Conservation (phyloP, 306 rosid species). For the Quercus cerris region DNA sequence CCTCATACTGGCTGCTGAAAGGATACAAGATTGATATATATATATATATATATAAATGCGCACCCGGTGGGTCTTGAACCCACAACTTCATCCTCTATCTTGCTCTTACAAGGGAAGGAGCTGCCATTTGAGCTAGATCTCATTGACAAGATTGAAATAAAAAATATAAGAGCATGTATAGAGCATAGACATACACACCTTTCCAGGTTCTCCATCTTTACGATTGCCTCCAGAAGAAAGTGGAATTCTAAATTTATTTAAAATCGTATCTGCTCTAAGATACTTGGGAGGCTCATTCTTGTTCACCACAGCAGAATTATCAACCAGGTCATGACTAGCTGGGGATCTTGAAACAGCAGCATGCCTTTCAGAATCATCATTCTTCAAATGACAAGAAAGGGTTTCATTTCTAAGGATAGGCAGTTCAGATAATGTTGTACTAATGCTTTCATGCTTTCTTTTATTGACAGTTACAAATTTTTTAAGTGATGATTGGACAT, state of each 20-base stretch:
- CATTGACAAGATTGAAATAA: not conserved
- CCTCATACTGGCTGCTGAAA: not conserved
- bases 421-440: conserved; percentile 70
- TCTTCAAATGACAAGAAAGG: conserved; percentile 37
- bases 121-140: no score
- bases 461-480: conserved; percentile 68
- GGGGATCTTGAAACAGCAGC: conserved; percentile 34
- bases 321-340: conserved; percentile 26
- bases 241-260: conserved; percentile 32
- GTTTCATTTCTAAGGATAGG: conserved; percentile 71
- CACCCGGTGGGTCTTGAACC: no score
- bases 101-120: no score
- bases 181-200: conserved; percentile 43
- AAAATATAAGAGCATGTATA: not conserved
- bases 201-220: conserved; percentile 30
- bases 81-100: no score
- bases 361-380: conserved; percentile 34
- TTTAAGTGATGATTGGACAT: conserved; percentile 71
- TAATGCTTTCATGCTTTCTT: conserved; percentile 61
- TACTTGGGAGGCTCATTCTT: conserved; percentile 46
- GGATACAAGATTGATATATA: not conserved
- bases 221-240: conserved; percentile 35
- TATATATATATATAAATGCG: no score
- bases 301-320: conserved; percentile 27
- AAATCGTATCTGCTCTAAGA: conserved; percentile 34